A percentile compares a stretch with the other conserved stretches of the same genome.
phyloP scores from a whole-genome alignment of 75 land plant genomes.

The Selaginella tamariscina region DNA sequence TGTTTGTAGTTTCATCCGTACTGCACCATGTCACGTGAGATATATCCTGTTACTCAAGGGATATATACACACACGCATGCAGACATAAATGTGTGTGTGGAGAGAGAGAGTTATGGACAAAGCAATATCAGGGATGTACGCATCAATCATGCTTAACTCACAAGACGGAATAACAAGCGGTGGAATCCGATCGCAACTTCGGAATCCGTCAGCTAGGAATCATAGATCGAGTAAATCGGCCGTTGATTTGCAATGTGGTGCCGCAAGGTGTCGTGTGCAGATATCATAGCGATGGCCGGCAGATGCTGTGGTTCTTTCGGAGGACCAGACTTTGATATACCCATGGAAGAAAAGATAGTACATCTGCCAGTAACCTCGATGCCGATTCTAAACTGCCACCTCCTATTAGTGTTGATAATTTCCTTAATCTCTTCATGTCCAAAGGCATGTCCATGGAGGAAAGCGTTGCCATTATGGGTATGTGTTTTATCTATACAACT shows the following conservation, averaged over 20 bases:
- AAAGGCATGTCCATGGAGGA: slow-evolving; percentile 47
- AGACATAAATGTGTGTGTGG: too few relatives aligned
- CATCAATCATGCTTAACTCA: slow-evolving; percentile 19
- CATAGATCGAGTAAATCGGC: slow-evolving; percentile 20
- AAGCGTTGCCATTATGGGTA: slow-evolving; percentile 60
- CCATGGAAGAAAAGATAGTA: slow-evolving; percentile 35
- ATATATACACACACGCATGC: too few relatives aligned
- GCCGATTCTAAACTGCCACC: slow-evolving; percentile 42
- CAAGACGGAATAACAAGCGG: slow-evolving; percentile 1
- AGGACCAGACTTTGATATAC: slow-evolving; percentile 39
- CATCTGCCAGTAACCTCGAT: slow-evolving; percentile 8
- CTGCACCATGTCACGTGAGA: too few relatives aligned
- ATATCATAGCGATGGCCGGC: slow-evolving; percentile 18
- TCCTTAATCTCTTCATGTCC: slow-evolving; percentile 39
- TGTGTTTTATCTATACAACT: too few relatives aligned
- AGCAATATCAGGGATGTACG: slow-evolving; percentile 33
- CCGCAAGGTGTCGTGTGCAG: slow-evolving; percentile 21
- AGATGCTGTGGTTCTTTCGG: slow-evolving; percentile 26
- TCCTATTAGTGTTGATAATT: slow-evolving; percentile 42
- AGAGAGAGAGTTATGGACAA: background rate
- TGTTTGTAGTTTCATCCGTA: too few relatives aligned
- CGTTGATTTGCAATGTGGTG: slow-evolving; percentile 20
- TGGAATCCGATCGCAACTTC: slow-evolving; percentile 15
- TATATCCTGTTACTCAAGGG: too few relatives aligned
- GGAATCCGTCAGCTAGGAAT: slow-evolving; percentile 21